Conservation (phyloP, 495 filamentous ascomycete genomes). For the Penicillium riverlandense region DNA sequence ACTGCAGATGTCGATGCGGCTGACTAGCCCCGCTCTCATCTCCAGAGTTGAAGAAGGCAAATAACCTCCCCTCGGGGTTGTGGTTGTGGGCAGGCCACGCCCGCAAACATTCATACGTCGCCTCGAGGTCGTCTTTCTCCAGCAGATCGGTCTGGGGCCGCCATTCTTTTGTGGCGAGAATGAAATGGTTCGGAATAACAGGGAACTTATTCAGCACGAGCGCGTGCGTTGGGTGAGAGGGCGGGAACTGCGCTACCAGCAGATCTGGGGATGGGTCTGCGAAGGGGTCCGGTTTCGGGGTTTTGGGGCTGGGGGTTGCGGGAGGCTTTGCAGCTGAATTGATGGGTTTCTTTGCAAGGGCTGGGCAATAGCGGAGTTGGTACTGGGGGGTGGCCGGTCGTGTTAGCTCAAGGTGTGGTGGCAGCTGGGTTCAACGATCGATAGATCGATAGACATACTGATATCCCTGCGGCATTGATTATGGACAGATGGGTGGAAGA, state of each 20-base stretch:
- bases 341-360: constrained; percentile 65
- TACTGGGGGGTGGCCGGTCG: constrained; percentile 39
- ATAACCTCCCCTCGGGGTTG: constrained; percentile 37
- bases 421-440: background rate
- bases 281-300: constrained; percentile 63
- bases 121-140: constrained; percentile 56
- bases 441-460: constrained; percentile 28
- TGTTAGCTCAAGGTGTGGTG: constrained; percentile 1
- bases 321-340: constrained; percentile 26
- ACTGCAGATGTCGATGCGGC: constrained; percentile 72
- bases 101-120: constrained; percentile 56
- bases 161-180: constrained; percentile 62
- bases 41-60: constrained; percentile 81
- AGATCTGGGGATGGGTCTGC: constrained; percentile 56
- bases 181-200: constrained; percentile 72
- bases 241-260: constrained; percentile 50
- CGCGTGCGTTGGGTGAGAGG: constrained; percentile 46
- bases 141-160: constrained; percentile 63
- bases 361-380: constrained; percentile 73
- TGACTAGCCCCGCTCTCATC: constrained; percentile 71
- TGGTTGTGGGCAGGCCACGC: constrained; percentile 40
- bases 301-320: constrained; percentile 16
- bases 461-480: constrained; percentile 44
- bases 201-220: constrained; percentile 80
- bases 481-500: constrained; percentile 52